These are phyloP conservation scores for Hordeum vulgare DNA, from an alignment of 176 grass and related monocot genomes.

Conservation along the genomic window DNA sequence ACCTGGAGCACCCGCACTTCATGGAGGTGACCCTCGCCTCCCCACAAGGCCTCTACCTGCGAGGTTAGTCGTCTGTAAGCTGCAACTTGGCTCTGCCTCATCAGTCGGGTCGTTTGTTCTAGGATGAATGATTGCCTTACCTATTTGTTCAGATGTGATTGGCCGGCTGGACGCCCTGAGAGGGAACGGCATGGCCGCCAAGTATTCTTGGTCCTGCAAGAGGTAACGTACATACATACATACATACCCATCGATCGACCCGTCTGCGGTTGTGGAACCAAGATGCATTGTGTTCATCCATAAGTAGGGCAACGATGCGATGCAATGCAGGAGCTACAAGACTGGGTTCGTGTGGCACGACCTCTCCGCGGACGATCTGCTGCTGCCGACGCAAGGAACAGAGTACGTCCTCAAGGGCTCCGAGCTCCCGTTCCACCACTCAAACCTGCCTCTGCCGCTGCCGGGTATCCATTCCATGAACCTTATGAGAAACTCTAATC, in stretches of 20 bases:
- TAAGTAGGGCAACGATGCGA: background rate
- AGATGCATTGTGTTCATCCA: background rate
- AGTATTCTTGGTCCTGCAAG: constrained; percentile 97
- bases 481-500: background rate
- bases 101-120: background rate
- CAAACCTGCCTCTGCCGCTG: background rate
- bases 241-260: background rate
- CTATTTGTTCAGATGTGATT: constrained; percentile 52
- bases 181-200: constrained; percentile 64
- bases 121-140: background rate
- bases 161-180: constrained; percentile 54
- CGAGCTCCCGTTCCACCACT: constrained; percentile 30
- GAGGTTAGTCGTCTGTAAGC: constrained; percentile 15
- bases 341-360: constrained; percentile 83
- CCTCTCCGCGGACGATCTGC: constrained; percentile 46
- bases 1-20: constrained; percentile 88
- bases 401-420: constrained; percentile 82
- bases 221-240: constrained; percentile 24
- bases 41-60: constrained; percentile 53
- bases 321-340: constrained; percentile 53
- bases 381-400: constrained; percentile 41
- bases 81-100: background rate
- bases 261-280: background rate
- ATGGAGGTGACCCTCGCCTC: constrained; percentile 66
- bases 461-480: background rate